These are phyloP conservation scores for Hypsizygus ulmarius DNA, from an alignment of 1,284 basidiomycete species.

Conservation along the genomic window DNA sequence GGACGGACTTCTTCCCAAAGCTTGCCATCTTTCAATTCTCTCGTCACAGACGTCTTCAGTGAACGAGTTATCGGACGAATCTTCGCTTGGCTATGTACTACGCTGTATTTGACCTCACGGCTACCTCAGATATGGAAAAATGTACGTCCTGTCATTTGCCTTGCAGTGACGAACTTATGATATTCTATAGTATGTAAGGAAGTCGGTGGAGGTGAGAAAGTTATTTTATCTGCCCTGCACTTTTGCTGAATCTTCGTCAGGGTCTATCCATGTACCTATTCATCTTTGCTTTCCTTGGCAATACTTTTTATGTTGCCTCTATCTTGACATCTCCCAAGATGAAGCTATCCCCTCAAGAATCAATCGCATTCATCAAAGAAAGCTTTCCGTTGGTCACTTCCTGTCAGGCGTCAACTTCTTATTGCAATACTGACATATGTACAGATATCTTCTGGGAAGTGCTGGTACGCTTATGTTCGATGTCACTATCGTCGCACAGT, in stretches of 20 bases:
- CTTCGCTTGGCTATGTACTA: constrained; percentile 91
- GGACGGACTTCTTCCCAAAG: not conserved
- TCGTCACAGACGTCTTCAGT: constrained; percentile 32
- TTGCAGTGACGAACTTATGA: not conserved
- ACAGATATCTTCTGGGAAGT: constrained; percentile 78
- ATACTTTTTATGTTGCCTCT: constrained; percentile 85
- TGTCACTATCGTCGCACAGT: constrained; percentile 70
- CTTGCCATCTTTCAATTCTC: constrained; percentile 19
- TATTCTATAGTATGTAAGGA: constrained; percentile 71
- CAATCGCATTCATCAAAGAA: constrained; percentile 62
- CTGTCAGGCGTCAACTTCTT: constrained; percentile 4
- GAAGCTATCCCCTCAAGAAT: constrained; percentile 48
- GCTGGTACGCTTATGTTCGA: constrained; percentile 90
- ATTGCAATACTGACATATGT: constrained; percentile 7
- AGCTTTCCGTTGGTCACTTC: constrained; percentile 65
- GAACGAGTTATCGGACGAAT: constrained; percentile 80
- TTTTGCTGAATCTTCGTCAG: constrained; percentile 29
- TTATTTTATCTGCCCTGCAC: not conserved
- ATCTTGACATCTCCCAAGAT: constrained; percentile 69
- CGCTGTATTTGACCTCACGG: constrained; percentile 86
- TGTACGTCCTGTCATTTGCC: constrained; percentile 50
- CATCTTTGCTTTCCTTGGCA: constrained; percentile 88
- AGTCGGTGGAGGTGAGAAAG: constrained; percentile 78
- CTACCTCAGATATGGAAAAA: constrained; percentile 98
- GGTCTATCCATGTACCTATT: constrained; percentile 93